These are phyloP conservation scores for Trypanosoma lewisi DNA, from an alignment of 208 protist genomes.

Conservation along the genomic window DNA sequence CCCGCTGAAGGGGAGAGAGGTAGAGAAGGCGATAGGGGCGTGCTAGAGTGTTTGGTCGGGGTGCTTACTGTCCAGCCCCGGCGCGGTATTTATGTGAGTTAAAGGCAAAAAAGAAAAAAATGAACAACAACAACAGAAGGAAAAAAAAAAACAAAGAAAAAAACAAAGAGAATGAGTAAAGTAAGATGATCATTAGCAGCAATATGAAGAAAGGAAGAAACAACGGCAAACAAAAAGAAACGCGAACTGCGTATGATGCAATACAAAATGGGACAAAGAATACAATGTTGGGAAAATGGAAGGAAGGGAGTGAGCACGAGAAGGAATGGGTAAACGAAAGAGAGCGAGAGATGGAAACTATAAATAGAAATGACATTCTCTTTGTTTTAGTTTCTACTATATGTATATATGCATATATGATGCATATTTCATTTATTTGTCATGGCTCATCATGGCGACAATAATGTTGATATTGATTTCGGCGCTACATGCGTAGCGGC, in stretches of 20 bases:
- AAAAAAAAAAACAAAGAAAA: slow-evolving; percentile 1
- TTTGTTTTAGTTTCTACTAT: slow-evolving; percentile 12
- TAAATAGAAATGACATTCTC: background rate
- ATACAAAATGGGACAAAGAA: background rate
- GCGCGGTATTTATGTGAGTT: background rate
- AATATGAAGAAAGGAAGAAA: background rate
- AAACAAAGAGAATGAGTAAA: slow-evolving; percentile 1
- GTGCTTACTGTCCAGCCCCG: background rate
- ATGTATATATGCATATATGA: background rate
- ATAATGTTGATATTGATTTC: background rate
- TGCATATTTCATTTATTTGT: background rate
- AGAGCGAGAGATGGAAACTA: background rate
- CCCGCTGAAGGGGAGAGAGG: background rate
- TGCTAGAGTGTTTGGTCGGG: too few relatives aligned
- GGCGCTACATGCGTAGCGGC: too few relatives aligned
- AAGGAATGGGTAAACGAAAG: slow-evolving; percentile 2
- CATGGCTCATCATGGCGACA: background rate
- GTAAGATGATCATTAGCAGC: background rate
- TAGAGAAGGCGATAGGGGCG: too few relatives aligned
- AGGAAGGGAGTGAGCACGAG: too few relatives aligned
- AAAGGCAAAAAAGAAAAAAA: background rate
- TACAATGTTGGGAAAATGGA: background rate
- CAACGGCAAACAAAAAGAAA: background rate
- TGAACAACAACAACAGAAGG: background rate
- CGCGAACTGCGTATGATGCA: background rate